phyloP scores from a whole-genome alignment of 1,139 yeast genomes.

The Kluyveromyces sp. region DNA sequence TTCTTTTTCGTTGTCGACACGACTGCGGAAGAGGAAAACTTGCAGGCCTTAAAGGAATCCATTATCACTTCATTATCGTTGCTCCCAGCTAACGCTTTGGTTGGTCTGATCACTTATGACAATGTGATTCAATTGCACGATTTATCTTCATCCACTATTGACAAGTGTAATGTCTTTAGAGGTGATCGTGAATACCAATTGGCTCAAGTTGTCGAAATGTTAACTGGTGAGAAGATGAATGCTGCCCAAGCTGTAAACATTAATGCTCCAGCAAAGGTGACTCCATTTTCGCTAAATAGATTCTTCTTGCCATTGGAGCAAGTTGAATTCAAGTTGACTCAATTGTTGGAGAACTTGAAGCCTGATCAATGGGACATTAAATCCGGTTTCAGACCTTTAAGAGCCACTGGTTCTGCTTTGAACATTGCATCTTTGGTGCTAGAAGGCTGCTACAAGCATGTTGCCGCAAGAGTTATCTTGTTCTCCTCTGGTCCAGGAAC shows the following conservation, averaged over 20 bases:
- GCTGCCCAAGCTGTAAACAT: conserved; percentile 10
- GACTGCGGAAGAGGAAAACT: conserved; percentile 91
- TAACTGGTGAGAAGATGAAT: conserved; percentile 40
- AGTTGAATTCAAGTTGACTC: conserved; percentile 80
- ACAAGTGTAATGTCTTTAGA: conserved; percentile 80
- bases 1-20: conserved; percentile 85
- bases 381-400: conserved; percentile 76
- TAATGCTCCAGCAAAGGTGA: conserved; percentile 24
- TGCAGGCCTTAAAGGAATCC: conserved; percentile 82
- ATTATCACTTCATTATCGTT: conserved; percentile 72
- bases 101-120: conserved; percentile 89
- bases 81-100: conserved; percentile 87
- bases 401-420: conserved; percentile 92
- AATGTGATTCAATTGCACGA: conserved; percentile 95
- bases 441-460: conserved; percentile 80
- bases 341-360: conserved; percentile 68
- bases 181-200: conserved; percentile 85
- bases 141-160: conserved; percentile 68
- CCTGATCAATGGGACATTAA: conserved; percentile 92
- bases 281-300: conserved; percentile 47
- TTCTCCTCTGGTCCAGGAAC: conserved; percentile 97
- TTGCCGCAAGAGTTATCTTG: conserved; percentile 84
- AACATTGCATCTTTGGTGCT: conserved; percentile 75
- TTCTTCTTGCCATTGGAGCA: conserved; percentile 82
- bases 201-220: conserved; percentile 68